Evolutionary conservation across 805 yeast species (phyloP).

Genomic region (Yarrowia sp.): DNA sequence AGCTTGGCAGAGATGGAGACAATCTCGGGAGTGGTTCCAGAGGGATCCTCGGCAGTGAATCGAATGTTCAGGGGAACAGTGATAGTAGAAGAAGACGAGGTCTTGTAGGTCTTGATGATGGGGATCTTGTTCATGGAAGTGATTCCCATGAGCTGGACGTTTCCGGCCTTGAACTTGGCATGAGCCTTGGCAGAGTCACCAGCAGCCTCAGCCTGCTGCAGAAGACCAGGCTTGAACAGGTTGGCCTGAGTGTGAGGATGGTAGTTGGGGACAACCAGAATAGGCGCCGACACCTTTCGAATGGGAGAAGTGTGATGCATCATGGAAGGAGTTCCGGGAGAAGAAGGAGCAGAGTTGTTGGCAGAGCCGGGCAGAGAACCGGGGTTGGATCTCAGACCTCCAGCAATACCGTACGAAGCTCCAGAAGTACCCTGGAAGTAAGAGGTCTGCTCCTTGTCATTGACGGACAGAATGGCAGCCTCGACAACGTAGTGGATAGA

Average conservation of each 20-base stretch:
- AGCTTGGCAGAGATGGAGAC: constrained; percentile 24
- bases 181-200: constrained; percentile 24
- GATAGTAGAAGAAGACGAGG: constrained; percentile 11
- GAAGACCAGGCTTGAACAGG: constrained; percentile 24
- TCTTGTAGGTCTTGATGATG: constrained; percentile 24
- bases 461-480: constrained; percentile 17
- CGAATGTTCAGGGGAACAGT: constrained; percentile 18
- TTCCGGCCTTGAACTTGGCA: constrained; percentile 25
- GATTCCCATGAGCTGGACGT: constrained; percentile 21
- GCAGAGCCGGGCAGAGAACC: constrained; percentile 22
- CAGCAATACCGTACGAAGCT: constrained; percentile 20
- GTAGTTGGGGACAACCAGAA: constrained; percentile 24
- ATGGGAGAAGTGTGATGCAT: constrained; percentile 2
- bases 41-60: constrained; percentile 15
- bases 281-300: constrained; percentile 7
- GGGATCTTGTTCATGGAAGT: constrained; percentile 26
- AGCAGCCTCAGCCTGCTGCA: constrained; percentile 21
- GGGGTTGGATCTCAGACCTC: constrained; percentile 24
- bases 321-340: constrained; percentile 3
- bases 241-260: constrained; percentile 25
- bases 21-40: constrained; percentile 24
- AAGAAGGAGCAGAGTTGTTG: constrained; percentile 21
- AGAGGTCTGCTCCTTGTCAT: constrained; percentile 16
- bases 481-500: constrained; percentile 17
- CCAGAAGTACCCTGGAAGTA: constrained; percentile 26